Percentiles rank a stretch among this genome's conserved stretches.
These are phyloP conservation scores for Apiospora malaysiana DNA, from an alignment of 2,329 filamentous ascomycete genomes.

Conservation along the genomic window DNA sequence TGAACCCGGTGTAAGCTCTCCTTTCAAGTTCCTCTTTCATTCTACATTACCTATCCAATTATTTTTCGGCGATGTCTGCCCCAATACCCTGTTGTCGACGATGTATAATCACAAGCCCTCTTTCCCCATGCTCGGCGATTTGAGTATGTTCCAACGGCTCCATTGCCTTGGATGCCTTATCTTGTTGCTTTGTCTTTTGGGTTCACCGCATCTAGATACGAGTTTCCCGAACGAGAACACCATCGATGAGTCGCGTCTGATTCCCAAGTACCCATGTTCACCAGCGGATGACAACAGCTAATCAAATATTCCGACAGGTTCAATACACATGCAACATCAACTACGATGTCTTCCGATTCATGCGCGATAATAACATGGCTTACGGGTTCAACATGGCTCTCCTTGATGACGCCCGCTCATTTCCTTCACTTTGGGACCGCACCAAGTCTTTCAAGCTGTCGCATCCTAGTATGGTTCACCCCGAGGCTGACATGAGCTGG, in stretches of 20 bases:
- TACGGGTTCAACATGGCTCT: constrained; percentile 69
- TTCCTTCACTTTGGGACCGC: constrained; percentile 51
- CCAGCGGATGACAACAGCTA: neutral
- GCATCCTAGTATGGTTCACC: constrained; percentile 50
- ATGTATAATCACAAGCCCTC: neutral
- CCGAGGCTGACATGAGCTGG: constrained; percentile 57
- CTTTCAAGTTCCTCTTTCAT: no score
- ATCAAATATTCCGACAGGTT: constrained; percentile 43
- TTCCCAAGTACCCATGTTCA: neutral
- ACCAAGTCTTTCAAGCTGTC: constrained; percentile 53
- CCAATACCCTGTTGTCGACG: neutral
- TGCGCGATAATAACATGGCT: constrained; percentile 82
- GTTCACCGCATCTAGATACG: constrained; percentile 3
- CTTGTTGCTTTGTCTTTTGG: neutral
- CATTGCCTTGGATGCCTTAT: neutral
- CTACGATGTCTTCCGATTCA: constrained; percentile 86
- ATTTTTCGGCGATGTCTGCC: neutral
- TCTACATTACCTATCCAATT: neutral
- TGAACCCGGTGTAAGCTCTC: constrained; percentile 61
- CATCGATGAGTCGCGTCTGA: neutral
- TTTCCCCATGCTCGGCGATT: no score
- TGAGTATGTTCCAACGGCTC: no score
- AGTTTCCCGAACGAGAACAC: neutral
- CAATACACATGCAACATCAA: constrained; percentile 67
- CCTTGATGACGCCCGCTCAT: constrained; percentile 50